These are phyloP conservation scores for Phytophthora ohioensis DNA, from an alignment of 352 stramenopile genomes.

Conservation along the genomic window DNA sequence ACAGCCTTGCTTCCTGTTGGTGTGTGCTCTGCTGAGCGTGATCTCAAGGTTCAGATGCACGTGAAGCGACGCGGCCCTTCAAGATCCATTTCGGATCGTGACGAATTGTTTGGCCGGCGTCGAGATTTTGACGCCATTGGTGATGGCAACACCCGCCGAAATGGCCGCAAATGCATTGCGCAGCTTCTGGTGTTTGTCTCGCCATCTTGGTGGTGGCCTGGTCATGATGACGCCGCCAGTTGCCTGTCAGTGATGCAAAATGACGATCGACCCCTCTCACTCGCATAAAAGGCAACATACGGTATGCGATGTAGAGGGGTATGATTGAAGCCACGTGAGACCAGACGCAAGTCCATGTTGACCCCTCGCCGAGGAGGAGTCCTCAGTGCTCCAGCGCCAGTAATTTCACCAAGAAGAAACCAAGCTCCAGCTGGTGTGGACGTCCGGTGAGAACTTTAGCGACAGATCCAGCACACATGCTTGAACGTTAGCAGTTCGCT, in stretches of 20 bases:
- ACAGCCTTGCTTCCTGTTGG: background rate
- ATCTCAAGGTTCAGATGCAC: background rate
- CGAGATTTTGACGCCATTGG: background rate
- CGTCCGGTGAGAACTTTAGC: background rate
- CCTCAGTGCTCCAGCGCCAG: background rate
- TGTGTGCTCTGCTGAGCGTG: background rate
- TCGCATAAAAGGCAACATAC: conserved; percentile 23
- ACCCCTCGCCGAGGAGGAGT: background rate
- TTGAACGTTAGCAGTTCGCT: background rate
- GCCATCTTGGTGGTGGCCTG: conserved; percentile 15
- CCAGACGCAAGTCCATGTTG: conserved; percentile 6
- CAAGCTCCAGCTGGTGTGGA: background rate
- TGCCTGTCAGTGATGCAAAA: background rate
- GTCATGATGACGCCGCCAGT: too few relatives aligned
- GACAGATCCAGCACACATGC: background rate
- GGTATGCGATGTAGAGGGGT: conserved; percentile 5
- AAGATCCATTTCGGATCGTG: conserved; percentile 10
- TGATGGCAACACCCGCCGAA: background rate
- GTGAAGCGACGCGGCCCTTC: conserved; percentile 36
- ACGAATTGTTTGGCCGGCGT: background rate
- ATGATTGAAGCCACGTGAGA: conserved; percentile 24
- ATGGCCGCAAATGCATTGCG: background rate
- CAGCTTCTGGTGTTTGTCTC: background rate
- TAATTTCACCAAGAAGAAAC: conserved; percentile 3
- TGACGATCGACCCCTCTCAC: conserved; percentile 19